These are phyloP conservation scores for Sanchytrium tribonematis DNA, from an alignment of 371 early-diverging fungal species.

Conservation along the genomic window DNA sequence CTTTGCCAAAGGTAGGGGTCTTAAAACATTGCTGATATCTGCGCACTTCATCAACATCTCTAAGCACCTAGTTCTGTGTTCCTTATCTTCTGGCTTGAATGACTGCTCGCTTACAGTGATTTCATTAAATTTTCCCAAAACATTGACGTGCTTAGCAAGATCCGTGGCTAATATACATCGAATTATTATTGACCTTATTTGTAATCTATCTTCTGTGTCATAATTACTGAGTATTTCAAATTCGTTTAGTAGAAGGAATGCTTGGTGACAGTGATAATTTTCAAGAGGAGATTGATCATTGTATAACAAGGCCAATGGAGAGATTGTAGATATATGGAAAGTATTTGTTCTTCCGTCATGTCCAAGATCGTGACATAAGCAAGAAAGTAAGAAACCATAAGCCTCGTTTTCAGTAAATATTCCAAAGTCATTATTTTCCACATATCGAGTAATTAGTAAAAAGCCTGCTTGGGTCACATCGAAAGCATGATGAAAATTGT, in stretches of 20 bases:
- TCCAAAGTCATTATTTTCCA: too few species aligned
- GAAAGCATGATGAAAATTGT: slow-evolving; percentile 21
- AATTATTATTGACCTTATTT: not conserved
- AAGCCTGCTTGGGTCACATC: slow-evolving; percentile 17
- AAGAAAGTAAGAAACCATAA: slow-evolving; percentile 8
- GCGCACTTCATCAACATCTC: slow-evolving; percentile 19
- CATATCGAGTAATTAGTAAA: slow-evolving; percentile 12
- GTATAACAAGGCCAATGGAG: slow-evolving; percentile 6
- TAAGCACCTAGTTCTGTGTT: slow-evolving; percentile 14
- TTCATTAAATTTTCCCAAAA: not conserved
- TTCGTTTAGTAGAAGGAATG: slow-evolving; percentile 6
- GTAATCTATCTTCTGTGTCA: not conserved
- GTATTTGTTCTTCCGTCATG: slow-evolving; percentile 24
- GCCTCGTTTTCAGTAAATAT: not conserved
- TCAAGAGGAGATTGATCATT: slow-evolving; percentile 4
- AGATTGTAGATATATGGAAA: slow-evolving; percentile 9
- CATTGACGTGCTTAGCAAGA: not conserved
- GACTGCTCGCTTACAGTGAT: slow-evolving; percentile 6
- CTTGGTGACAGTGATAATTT: slow-evolving; percentile 6
- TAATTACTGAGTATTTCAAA: not conserved
- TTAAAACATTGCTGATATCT: slow-evolving; percentile 5
- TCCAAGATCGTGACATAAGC: slow-evolving; percentile 20
- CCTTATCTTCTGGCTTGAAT: slow-evolving; percentile 14
- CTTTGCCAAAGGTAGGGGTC: slow-evolving; percentile 5
- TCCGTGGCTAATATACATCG: not conserved